These are phyloP conservation scores for Quercus engelmannii DNA, from an alignment of 306 rosid species.

Conservation along the genomic window DNA sequence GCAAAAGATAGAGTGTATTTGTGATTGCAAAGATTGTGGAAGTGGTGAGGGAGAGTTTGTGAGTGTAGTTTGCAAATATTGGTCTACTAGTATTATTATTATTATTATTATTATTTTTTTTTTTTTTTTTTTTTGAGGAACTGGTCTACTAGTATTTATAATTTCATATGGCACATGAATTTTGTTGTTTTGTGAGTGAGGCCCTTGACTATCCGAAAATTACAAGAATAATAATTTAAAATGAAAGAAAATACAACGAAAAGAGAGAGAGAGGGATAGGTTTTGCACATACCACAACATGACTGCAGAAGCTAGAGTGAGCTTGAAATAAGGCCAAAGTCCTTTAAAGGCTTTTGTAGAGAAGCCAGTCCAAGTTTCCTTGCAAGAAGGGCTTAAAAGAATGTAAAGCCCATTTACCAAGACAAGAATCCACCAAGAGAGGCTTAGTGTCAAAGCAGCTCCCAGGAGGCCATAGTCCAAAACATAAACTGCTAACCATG, in stretches of 20 bases:
- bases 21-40: no score
- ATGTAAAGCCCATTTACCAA: conserved; percentile 55
- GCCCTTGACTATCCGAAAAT: neutral
- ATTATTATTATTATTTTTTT: no score
- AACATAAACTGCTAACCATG: conserved; percentile 56
- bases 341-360: conserved; percentile 45
- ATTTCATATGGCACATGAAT: no score
- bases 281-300: conserved; percentile 52
- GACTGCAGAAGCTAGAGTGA: conserved; percentile 63
- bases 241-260: neutral
- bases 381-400: conserved; percentile 57
- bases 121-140: no score
- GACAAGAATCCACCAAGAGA: conserved; percentile 72
- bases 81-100: no score
- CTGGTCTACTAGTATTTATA: no score
- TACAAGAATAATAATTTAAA: neutral
- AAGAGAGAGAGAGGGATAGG: neutral
- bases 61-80: no score
- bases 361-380: conserved; percentile 80
- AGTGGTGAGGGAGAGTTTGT: no score
- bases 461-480: conserved; percentile 51
- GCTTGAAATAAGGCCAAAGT: conserved; percentile 74
- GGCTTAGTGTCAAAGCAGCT: conserved; percentile 61
- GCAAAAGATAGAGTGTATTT: no score
- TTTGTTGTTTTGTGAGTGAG: no score